Evolutionary conservation across 208 protist genomes (phyloP).

Genomic region (Trypanosoma congolense): DNA sequence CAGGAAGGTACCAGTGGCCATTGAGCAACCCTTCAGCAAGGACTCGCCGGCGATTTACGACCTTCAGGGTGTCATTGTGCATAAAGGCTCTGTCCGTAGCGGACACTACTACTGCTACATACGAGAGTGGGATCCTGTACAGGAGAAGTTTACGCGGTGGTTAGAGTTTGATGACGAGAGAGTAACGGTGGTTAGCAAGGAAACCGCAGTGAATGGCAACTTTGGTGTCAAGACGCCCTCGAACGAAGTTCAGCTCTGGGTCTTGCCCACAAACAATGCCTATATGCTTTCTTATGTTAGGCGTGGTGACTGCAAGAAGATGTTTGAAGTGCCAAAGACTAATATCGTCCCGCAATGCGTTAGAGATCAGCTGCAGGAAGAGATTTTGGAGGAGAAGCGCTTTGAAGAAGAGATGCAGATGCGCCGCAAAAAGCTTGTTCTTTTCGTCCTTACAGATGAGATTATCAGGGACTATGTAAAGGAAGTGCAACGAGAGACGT

Average conservation of each 20-base stretch:
- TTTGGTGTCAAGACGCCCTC: conserved; percentile 34
- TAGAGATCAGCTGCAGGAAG: conserved; percentile 44
- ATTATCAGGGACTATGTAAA: conserved; percentile 34
- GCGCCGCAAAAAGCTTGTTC: conserved; percentile 27
- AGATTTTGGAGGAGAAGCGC: conserved; percentile 52
- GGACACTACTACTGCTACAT: conserved; percentile 92
- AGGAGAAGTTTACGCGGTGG: conserved; percentile 59
- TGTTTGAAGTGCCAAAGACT: conserved; percentile 53
- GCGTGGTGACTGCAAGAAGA: conserved; percentile 42
- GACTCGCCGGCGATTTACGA: conserved; percentile 80
- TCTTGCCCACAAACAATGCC: conserved; percentile 37
- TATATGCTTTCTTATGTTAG: conserved; percentile 86
- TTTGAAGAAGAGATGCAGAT: conserved; percentile 35
- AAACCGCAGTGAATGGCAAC: conserved; percentile 63
- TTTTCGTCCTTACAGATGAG: conserved; percentile 57
- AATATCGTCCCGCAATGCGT: conserved; percentile 59
- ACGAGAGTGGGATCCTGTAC: conserved; percentile 54
- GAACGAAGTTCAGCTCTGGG: conserved; percentile 10
- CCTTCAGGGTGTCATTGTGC: conserved; percentile 84
- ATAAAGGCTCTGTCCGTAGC: conserved; percentile 79
- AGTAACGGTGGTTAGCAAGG: conserved; percentile 49
- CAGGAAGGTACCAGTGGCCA: neutral
- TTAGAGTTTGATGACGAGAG: conserved; percentile 85
- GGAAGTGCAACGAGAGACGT: conserved; percentile 39
- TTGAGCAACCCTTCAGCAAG: conserved; percentile 30